These are phyloP conservation scores for Citrus australasica DNA, from an alignment of 345 rosid genomes.

Conservation along the genomic window DNA sequence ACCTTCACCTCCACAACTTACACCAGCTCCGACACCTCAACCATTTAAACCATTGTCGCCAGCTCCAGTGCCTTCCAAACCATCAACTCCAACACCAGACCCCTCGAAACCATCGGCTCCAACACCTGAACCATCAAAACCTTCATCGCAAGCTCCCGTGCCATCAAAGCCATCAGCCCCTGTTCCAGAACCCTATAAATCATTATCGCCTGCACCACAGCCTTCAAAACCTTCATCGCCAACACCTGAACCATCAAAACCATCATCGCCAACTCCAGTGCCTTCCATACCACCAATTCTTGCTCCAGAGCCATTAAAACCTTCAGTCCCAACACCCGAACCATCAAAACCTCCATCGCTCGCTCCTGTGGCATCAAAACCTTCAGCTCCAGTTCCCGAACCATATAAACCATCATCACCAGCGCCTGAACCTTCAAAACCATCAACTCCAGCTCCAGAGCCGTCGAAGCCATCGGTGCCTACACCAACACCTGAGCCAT, in stretches of 20 bases:
- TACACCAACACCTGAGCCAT: neutral
- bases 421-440: neutral
- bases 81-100: neutral
- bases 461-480: neutral
- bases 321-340: too few relatives aligned
- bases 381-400: neutral
- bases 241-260: neutral
- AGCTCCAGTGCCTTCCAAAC: neutral
- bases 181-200: neutral
- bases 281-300: too few relatives aligned
- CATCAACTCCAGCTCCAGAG: neutral
- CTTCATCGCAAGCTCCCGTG: neutral
- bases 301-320: neutral
- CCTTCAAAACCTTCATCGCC: neutral
- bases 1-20: neutral
- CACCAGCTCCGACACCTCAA: neutral
- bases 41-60: neutral
- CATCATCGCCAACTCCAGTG: too few relatives aligned
- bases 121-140: neutral
- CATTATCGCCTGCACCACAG: neutral
- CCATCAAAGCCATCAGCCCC: neutral
- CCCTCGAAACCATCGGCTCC: neutral
- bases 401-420: neutral
- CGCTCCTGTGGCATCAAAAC: neutral
- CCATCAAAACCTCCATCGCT: neutral